Evolutionary conservation across 2,329 filamentous ascomycete genomes (phyloP).

Genomic region (Elsinoe australis): DNA sequence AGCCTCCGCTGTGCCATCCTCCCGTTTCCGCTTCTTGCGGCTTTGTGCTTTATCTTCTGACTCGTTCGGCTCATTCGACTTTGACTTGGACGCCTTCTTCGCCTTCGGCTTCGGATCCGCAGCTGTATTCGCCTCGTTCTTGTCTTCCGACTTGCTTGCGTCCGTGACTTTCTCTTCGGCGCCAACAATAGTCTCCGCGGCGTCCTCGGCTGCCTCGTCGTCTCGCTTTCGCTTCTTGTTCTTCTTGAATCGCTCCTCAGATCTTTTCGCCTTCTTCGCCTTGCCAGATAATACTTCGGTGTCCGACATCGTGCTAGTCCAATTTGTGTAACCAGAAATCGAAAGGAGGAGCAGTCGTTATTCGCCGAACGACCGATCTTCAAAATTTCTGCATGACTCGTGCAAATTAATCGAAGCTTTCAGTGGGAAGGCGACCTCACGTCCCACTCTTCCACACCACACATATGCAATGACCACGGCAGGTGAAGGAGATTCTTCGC

Average conservation of each 20-base stretch:
- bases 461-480: conserved; percentile 43
- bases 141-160: conserved; percentile 19
- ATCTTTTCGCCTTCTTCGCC: conserved; percentile 31
- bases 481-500: conserved; percentile 55
- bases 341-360: no score
- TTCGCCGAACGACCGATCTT: neutral
- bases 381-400: conserved; percentile 13
- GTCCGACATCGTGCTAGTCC: conserved; percentile 38
- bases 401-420: neutral
- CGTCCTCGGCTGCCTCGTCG: conserved; percentile 20
- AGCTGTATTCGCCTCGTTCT: conserved; percentile 24
- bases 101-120: conserved; percentile 20
- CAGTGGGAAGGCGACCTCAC: neutral
- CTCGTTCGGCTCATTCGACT: conserved; percentile 20
- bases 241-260: conserved; percentile 30
- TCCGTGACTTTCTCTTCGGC: conserved; percentile 24
- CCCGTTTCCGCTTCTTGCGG: conserved; percentile 17
- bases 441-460: neutral
- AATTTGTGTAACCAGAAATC: no score
- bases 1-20: conserved; percentile 5
- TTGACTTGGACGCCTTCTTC: conserved; percentile 23
- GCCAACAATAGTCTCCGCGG: conserved; percentile 23
- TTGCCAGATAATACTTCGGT: conserved; percentile 25
- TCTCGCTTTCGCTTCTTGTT: conserved; percentile 30
- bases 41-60: conserved; percentile 21